phyloP scores from a whole-genome alignment of 352 stramenopile genomes.

The Phytophthora uliginosa region DNA sequence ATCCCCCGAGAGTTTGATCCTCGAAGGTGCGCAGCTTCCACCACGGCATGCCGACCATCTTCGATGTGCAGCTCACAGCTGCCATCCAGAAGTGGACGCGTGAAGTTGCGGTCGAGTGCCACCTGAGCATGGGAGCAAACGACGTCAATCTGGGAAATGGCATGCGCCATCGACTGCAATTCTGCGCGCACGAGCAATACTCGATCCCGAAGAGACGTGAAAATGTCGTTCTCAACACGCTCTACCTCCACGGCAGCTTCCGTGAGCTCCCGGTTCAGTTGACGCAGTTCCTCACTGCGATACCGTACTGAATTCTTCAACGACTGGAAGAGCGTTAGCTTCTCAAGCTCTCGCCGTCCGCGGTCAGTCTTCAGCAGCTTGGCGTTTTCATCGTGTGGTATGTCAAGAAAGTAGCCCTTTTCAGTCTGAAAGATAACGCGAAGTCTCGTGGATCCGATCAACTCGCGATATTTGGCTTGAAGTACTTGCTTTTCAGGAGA shows the following conservation, averaged over 20 bases:
- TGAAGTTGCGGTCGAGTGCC: conserved; percentile 72
- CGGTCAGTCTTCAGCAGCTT: conserved; percentile 46
- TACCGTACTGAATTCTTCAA: conserved; percentile 78
- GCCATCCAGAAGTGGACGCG: conserved; percentile 61
- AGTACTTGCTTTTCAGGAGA: conserved; percentile 51
- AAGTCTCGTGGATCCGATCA: conserved; percentile 64
- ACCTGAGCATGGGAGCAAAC: conserved; percentile 74
- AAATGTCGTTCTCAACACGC: conserved; percentile 68
- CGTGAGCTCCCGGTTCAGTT: conserved; percentile 67
- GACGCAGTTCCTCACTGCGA: conserved; percentile 68
- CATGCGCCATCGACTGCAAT: conserved; percentile 61
- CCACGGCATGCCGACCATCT: conserved; percentile 72
- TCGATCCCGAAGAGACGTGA: conserved; percentile 44
- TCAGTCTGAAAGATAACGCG: conserved; percentile 70
- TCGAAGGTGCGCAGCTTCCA: conserved; percentile 68
- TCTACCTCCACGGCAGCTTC: conserved; percentile 68
- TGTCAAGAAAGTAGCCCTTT: conserved; percentile 76
- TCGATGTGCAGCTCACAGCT: conserved; percentile 74
- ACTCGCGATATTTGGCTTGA: conserved; percentile 67
- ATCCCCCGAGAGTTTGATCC: conserved; percentile 60
- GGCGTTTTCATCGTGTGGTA: conserved; percentile 68
- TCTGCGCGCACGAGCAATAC: conserved; percentile 42
- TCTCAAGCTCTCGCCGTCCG: conserved; percentile 36
- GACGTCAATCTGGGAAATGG: conserved; percentile 71
- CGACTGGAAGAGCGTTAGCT: conserved; percentile 68